Conservation (phyloP, 2,329 filamentous ascomycete species). For the Aphanocladium album region DNA sequence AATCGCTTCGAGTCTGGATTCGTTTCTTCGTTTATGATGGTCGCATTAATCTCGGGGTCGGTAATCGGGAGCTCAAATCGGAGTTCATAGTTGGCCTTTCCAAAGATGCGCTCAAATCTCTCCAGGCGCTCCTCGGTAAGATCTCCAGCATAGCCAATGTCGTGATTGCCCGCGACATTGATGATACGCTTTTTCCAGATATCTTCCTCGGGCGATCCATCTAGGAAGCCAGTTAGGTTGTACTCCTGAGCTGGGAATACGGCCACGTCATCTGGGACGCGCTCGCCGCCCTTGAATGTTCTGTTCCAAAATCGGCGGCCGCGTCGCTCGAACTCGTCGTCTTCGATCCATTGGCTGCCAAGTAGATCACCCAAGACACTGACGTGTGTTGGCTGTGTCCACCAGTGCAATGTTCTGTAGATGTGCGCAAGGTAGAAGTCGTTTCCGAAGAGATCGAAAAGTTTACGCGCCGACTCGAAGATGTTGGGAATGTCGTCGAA, state of each 20-base stretch:
- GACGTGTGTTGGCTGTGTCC: conserved; percentile 78
- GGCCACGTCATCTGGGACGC: conserved; percentile 55
- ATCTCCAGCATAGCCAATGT: conserved; percentile 94
- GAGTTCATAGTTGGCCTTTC: conserved; percentile 85
- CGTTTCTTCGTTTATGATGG: conserved; percentile 35
- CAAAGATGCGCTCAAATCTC: conserved; percentile 81
- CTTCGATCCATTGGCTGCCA: conserved; percentile 90
- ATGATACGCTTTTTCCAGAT: conserved; percentile 74
- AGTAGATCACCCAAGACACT: conserved; percentile 86
- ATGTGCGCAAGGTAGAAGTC: conserved; percentile 94
- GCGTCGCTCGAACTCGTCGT: conserved; percentile 74
- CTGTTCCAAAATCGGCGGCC: conserved; percentile 73
- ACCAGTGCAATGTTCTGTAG: conserved; percentile 79
- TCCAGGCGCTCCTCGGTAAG: conserved; percentile 68
- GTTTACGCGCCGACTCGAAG: conserved; percentile 66
- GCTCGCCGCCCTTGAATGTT: conserved; percentile 65
- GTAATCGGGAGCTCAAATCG: conserved; percentile 58
- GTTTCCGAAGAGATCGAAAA: conserved; percentile 84
- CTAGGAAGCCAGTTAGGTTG: conserved; percentile 45
- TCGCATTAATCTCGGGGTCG: conserved; percentile 33
- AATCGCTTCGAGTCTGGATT: conserved; percentile 45
- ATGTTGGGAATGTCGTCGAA: conserved; percentile 65
- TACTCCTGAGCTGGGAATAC: conserved; percentile 44
- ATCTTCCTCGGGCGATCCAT: conserved; percentile 37
- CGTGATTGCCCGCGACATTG: conserved; percentile 91